A percentile compares a stretch with the other conserved stretches of the same genome.
phyloP scores from a whole-genome alignment of 768 basidiomycete species.

The Lactarius vividus region DNA sequence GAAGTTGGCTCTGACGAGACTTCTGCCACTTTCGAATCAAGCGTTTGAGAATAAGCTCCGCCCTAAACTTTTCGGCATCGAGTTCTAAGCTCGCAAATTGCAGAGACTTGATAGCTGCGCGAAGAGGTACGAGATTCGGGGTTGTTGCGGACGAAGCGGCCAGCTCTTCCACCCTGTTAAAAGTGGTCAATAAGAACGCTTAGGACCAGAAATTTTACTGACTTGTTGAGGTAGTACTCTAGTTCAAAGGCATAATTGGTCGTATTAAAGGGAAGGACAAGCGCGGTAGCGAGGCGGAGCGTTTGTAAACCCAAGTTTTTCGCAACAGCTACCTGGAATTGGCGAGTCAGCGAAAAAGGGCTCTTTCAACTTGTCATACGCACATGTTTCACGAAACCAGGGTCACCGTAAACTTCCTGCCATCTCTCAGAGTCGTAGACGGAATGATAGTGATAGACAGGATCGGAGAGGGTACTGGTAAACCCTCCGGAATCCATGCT shows the following conservation, averaged over 20 bases:
- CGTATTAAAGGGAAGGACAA: constrained; percentile 64
- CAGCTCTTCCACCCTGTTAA: constrained; percentile 47
- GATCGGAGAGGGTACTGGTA: constrained; percentile 39
- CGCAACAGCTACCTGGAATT: constrained; percentile 50
- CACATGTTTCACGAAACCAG: constrained; percentile 58
- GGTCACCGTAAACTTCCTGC: constrained; percentile 63
- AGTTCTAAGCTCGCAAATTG: constrained; percentile 26
- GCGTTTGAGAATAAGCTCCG: constrained; percentile 19
- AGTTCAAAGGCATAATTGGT: constrained; percentile 63
- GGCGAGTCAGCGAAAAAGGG: background rate
- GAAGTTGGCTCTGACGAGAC: background rate
- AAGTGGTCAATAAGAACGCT: background rate
- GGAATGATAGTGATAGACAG: constrained; percentile 61
- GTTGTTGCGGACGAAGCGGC: constrained; percentile 13
- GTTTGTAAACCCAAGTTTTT: constrained; percentile 54
- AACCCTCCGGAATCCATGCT: constrained; percentile 40
- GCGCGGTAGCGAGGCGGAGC: constrained; percentile 51
- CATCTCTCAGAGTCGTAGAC: constrained; percentile 58
- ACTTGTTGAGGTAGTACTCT: constrained; percentile 52
- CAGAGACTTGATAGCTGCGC: constrained; percentile 24
- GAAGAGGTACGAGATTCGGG: constrained; percentile 24
- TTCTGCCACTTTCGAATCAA: constrained; percentile 15
- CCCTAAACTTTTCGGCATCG: constrained; percentile 23
- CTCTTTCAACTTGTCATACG: constrained; percentile 22
- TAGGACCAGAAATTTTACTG: constrained; percentile 26